phyloP scores from a whole-genome alignment of 345 rosid genomes.

The Camelina hispida region DNA sequence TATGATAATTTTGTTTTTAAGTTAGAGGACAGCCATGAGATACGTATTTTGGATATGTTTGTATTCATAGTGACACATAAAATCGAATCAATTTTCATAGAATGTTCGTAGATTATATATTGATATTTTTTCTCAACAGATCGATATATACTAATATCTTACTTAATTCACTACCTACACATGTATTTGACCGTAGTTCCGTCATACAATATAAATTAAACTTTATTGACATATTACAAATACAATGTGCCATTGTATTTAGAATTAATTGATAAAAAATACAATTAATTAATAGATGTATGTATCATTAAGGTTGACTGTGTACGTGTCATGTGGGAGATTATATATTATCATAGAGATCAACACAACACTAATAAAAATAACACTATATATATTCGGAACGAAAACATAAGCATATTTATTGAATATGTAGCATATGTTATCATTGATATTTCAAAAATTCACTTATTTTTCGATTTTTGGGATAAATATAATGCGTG shows the following conservation, averaged over 20 bases:
- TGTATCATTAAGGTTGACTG: background rate
- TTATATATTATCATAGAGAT: background rate
- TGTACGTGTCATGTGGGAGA: background rate
- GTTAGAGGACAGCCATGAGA: conserved; percentile 33
- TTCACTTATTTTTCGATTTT: background rate
- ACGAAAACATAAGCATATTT: background rate
- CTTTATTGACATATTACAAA: background rate
- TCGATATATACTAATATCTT: conserved; percentile 1
- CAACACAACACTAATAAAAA: background rate
- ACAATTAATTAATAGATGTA: background rate
- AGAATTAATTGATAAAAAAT: no score
- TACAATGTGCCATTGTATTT: background rate
- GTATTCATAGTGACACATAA: conserved; percentile 17
- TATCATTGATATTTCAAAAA: background rate
- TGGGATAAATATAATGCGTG: background rate
- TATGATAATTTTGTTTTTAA: background rate
- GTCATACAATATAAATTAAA: background rate
- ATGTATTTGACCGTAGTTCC: conserved; percentile 12
- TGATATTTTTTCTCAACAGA: background rate
- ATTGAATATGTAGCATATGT: background rate
- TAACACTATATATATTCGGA: background rate
- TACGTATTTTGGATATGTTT: conserved; percentile 30
- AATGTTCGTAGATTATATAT: conserved; percentile 6
- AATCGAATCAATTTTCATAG: conserved; percentile 1
- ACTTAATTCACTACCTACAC: conserved; percentile 4